Base-by-base conservation (phyloP, 2,329 filamentous ascomycete species). In the Fusarium foetens region DNA sequence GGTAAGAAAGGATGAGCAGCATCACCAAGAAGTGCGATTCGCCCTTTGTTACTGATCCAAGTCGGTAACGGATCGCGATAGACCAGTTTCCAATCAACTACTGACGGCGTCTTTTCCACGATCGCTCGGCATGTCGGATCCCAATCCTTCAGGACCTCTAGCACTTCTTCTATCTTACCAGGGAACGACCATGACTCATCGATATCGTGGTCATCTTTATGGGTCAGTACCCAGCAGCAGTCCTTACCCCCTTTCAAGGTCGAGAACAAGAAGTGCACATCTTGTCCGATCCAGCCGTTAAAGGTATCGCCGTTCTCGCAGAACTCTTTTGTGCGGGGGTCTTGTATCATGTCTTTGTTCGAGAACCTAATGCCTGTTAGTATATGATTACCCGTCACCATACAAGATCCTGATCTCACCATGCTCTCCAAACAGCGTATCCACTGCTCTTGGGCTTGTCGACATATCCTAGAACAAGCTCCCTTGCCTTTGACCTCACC, bases 221-320 rank as follows among this genome's bases (percentile, higher is more conserved):
- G 87, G 2, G 88, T 90, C 27, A 88, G 80, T 6, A 90, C 88
- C 88, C 88, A 90, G 72, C 84, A 88, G 74, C 86, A 88, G 63
- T 75, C 74, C 12, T 67, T 69, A 3, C 73, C 73, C 1, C 66
- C 74, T n/a, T 75, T 89, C 71, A 90, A 85, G 6, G 87, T 88
- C 10, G 86, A 86, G 72, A 89, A 88, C 2, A 90, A 79, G 67
- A 89, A 87, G 71, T 89, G 87, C 54, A 73, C 62, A 23, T 71
- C 73, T 36, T 67, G 53, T 8, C 72, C 70, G 17, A 75, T 86
- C 88, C 85, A 87, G 31, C 87, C 88, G 60, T 88, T 88, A 79
- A 89, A 89, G 0, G 86, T 87, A 76, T 90, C 88, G 38, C 87
- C 88, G 63, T 89, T 83, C 38, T 80, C 82, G 70, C 87, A 88